phyloP scores from a whole-genome alignment of 2,329 filamentous ascomycete species.

The Cercospora beticola region DNA sequence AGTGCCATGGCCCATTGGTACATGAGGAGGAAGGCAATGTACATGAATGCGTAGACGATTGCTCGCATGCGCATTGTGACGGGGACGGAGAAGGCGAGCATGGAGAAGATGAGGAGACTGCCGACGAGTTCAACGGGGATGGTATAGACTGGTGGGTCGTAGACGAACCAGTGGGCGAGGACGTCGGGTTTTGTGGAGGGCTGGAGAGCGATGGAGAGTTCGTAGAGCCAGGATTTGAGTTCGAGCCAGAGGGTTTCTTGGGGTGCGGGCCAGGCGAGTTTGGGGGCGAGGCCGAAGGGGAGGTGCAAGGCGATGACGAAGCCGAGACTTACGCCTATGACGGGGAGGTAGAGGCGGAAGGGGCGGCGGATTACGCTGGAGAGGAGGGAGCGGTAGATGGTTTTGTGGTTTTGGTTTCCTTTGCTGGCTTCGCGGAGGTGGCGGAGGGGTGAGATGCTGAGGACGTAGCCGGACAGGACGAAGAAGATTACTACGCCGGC shows the following conservation, averaged over 20 bases:
- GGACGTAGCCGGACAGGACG: slow-evolving; percentile 53
- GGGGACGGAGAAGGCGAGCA: slow-evolving; percentile 12
- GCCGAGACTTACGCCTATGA: slow-evolving; percentile 19
- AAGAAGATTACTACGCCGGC: slow-evolving; percentile 56
- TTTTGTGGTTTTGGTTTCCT: not conserved
- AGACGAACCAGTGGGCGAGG: slow-evolving; percentile 23
- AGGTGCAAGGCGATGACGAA: slow-evolving; percentile 22
- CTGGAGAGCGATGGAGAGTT: slow-evolving; percentile 5
- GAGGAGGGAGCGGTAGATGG: slow-evolving; percentile 12
- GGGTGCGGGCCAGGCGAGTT: slow-evolving; percentile 21
- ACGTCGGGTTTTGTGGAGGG: slow-evolving; percentile 19
- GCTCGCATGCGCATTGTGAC: slow-evolving; percentile 12
- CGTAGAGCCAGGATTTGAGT: slow-evolving; percentile 15
- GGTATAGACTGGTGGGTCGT: slow-evolving; percentile 27
- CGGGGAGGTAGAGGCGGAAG: slow-evolving; percentile 24
- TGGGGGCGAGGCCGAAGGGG: slow-evolving; percentile 24
- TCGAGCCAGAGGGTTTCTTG: slow-evolving; percentile 19
- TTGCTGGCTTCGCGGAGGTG: slow-evolving; percentile 15
- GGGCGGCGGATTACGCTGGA: slow-evolving; percentile 20
- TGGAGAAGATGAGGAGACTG: slow-evolving; percentile 23
- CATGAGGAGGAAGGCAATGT: slow-evolving; percentile 11
- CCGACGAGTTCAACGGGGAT: slow-evolving; percentile 30
- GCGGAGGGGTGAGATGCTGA: slow-evolving; percentile 33
- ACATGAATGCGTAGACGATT: slow-evolving; percentile 12
- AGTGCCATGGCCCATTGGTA: slow-evolving; percentile 24